Conservation (phyloP, 257 asterid genomes). For the Phtheirospermum japonicum region DNA sequence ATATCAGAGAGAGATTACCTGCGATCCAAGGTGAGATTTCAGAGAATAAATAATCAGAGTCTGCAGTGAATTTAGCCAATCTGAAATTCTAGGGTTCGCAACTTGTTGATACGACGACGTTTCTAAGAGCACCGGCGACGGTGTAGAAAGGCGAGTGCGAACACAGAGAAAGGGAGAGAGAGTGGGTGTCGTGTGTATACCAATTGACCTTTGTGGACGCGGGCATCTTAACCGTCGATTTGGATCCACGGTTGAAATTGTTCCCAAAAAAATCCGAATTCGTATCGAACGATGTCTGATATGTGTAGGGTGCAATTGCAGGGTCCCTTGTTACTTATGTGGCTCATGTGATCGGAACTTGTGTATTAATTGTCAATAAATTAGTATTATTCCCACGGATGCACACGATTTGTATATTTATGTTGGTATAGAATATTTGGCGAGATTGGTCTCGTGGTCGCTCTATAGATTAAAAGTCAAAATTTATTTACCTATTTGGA, state of each 20-base stretch:
- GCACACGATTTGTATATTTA: no score
- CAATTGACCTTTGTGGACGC: conserved; percentile 34
- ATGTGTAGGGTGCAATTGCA: no score
- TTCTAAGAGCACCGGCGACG: conserved; percentile 30
- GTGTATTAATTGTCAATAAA: no score
- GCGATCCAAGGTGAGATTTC: conserved; percentile 20
- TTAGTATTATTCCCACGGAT: no score
- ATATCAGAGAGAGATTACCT: conserved; percentile 33
- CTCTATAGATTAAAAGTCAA: no score
- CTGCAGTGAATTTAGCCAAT: conserved; percentile 23
- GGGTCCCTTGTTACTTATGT: no score
- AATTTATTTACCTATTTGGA: no score
- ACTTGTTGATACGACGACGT: conserved; percentile 30
- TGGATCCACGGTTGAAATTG: conserved; percentile 34
- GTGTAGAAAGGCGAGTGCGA: conserved; percentile 25
- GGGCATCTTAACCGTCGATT: conserved; percentile 34
- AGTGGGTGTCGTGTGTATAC: conserved; percentile 37
- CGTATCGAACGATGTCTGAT: no score
- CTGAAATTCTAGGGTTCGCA: conserved; percentile 22
- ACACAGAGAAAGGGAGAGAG: conserved; percentile 29
- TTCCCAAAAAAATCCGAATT: no score
- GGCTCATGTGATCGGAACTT: no score
- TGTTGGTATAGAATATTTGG: no score
- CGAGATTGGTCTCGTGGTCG: no score
- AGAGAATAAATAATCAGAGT: conserved; percentile 6